Conservation (phyloP, 495 filamentous ascomycete species). For the Daldinia vernicosa region DNA sequence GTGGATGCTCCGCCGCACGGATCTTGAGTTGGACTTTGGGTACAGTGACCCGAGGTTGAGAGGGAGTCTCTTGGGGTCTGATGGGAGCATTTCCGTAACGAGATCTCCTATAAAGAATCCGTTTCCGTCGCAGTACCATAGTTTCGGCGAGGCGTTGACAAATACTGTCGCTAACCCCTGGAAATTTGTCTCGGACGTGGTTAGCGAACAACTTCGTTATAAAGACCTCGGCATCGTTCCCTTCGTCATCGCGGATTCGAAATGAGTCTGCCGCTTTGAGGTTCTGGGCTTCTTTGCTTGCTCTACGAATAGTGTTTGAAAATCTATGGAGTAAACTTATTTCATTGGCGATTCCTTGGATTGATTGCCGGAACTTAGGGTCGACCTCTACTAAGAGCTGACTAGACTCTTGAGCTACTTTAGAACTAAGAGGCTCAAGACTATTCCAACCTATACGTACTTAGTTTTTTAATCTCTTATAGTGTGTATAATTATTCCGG, state of each 20-base stretch:
- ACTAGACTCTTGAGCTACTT: background rate
- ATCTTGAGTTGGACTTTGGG: background rate
- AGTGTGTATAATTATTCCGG: background rate
- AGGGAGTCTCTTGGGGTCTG: background rate
- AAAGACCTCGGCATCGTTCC: slow-evolving; percentile 1
- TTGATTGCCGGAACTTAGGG: background rate
- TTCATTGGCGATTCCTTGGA: slow-evolving; percentile 5
- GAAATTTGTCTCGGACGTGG: background rate
- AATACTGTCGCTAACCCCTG: background rate
- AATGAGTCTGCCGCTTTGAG: slow-evolving; percentile 5
- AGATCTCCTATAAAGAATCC: background rate
- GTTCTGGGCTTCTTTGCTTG: slow-evolving; percentile 13
- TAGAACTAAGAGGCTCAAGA: background rate
- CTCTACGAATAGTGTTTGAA: slow-evolving; percentile 23
- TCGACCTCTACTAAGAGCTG: background rate
- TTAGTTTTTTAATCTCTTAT: background rate
- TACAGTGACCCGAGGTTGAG: background rate
- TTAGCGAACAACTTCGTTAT: background rate
- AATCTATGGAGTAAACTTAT: slow-evolving; percentile 19
- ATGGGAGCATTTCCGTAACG: background rate
- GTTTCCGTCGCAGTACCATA: background rate
- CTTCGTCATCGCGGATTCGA: slow-evolving; percentile 12
- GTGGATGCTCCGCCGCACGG: background rate
- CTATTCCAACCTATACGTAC: background rate
- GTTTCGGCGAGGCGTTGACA: background rate